Evolutionary conservation across 1,284 basidiomycete species (phyloP).

Genomic region (Tylopilus sp.): DNA sequence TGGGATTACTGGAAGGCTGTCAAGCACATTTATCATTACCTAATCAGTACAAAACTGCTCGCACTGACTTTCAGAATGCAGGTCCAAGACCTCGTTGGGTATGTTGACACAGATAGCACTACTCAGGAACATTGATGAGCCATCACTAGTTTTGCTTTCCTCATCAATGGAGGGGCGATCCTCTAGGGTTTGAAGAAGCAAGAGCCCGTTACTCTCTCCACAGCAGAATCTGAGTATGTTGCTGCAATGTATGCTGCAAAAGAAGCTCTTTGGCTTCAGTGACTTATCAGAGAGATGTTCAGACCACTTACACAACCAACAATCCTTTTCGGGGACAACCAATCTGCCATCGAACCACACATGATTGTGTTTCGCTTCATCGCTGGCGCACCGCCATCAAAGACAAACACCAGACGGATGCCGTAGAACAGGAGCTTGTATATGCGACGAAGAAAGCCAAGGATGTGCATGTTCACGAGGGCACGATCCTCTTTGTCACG

Average conservation of each 20-base stretch:
- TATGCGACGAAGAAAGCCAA: conserved; percentile 91
- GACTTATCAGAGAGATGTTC: too few species aligned
- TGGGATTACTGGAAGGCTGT: not conserved
- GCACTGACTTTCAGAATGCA: not conserved
- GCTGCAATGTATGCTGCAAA: too few species aligned
- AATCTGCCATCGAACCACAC: conserved; percentile 33
- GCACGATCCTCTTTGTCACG: conserved; percentile 92
- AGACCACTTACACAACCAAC: too few species aligned
- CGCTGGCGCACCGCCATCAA: conserved; percentile 89
- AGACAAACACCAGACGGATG: conserved; percentile 95
- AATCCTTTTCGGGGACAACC: too few species aligned
- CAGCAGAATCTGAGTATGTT: too few species aligned
- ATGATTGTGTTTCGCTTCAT: conserved; percentile 87
- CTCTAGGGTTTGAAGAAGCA: too few species aligned
- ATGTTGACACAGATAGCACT: not conserved
- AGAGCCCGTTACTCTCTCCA: too few species aligned
- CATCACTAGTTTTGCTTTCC: not conserved
- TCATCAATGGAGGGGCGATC: not conserved
- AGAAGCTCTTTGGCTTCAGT: too few species aligned
- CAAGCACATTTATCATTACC: not conserved
- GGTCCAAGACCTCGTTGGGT: not conserved
- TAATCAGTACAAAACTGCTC: not conserved
- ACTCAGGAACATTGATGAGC: not conserved
- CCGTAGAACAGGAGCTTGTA: conserved; percentile 95
- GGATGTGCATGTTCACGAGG: conserved; percentile 89